Base-by-base conservation (phyloP, 768 basidiomycete genomes). In the Lentinus tigrinus region DNA sequence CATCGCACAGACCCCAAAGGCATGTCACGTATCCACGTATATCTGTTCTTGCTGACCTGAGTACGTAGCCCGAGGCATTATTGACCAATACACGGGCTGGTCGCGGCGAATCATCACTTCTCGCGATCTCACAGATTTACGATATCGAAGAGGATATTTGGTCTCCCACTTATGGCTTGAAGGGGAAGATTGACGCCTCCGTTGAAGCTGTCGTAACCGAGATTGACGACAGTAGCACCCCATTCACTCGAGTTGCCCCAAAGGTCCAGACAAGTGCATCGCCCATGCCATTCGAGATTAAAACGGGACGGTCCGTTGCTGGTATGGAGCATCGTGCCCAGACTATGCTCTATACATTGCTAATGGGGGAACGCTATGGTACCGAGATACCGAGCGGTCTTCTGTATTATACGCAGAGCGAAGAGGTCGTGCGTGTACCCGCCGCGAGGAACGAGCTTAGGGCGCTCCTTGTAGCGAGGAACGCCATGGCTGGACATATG, bases 101-200 rank as follows among this genome's bases (percentile, higher is more conserved):
- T 0, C 72, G 76, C 1, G 73, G 78, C 16, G 78, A 78, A 24
- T 73, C 74, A 1, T 81, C 86, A 1, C 74, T 81, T 10, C 78
- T 97, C 0, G 89, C 92, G 0, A 85, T 99, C 47, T 76, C 83
- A 5, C 77, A 86, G 27, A 73, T 97, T 4, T 82, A 93, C 60
- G 95, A 94, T 56, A 81, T 96, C 40, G 97, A 99, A 75, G 97
- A 99, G 69, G 95, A 98, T 63, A 96, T 99, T 62, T 97, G 93
- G 90, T 95, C 93, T 0, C 96, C 97, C 0, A 88, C 85, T 2
- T 96, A 92, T 65, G 97, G 97, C 1, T 77, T 99, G 36, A 96
- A 95, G 70, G 97, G 97, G 23, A 98, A 98, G 73, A 76, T 98
- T 21, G 97, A 99, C 65, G 96, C 91, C 1, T 93, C 89, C 2